Evolutionary conservation across 164 flowering plant species (phyloP).

Genomic region (Piper betle): DNA sequence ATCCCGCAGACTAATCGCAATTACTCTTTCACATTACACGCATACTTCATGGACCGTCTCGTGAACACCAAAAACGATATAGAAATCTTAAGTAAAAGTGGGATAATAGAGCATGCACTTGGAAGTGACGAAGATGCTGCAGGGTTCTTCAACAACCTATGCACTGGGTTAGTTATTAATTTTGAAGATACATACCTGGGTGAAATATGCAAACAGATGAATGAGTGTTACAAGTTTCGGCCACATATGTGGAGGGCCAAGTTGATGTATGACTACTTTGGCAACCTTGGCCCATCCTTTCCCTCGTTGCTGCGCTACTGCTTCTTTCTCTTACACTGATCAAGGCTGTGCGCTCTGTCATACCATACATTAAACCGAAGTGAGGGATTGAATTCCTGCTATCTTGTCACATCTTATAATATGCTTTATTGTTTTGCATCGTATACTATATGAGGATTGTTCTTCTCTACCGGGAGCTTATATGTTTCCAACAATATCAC

Average conservation of each 20-base stretch:
- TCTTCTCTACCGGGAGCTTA: too few relatives aligned
- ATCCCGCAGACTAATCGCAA: not conserved
- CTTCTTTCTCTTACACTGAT: too few relatives aligned
- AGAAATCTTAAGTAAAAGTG: not conserved
- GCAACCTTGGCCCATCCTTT: constrained; percentile 3
- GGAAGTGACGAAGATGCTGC: constrained; percentile 3
- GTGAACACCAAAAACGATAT: constrained; percentile 2
- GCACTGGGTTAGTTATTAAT: not conserved
- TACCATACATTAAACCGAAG: too few relatives aligned
- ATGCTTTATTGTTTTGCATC: too few relatives aligned
- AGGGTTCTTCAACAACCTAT: not conserved
- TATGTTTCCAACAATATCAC: too few relatives aligned
- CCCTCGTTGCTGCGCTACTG: not conserved
- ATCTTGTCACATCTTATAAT: too few relatives aligned
- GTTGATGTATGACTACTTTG: not conserved
- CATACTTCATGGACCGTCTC: not conserved
- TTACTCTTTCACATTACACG: not conserved
- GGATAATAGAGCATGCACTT: not conserved
- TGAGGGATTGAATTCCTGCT: too few relatives aligned
- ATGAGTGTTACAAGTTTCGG: not conserved
- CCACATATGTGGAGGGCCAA: constrained; percentile 4
- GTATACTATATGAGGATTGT: too few relatives aligned
- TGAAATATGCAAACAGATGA: not conserved
- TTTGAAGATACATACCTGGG: not conserved
- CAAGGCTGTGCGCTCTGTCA: too few relatives aligned